Base-by-base conservation (phyloP, 495 filamentous ascomycete genomes). In the Jackrogersella minutella region DNA sequence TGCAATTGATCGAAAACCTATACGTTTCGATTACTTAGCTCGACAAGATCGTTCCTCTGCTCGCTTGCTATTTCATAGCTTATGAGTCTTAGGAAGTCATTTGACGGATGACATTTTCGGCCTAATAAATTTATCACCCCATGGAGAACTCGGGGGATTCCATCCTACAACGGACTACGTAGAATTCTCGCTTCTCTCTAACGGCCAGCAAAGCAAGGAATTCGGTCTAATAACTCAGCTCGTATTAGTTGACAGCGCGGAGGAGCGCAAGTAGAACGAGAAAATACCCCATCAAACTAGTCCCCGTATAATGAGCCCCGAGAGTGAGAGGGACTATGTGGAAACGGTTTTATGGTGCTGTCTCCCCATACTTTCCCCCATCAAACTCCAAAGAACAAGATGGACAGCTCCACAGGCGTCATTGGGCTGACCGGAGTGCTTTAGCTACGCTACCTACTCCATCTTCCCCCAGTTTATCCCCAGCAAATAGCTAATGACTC, bases 281-380 rank as follows among this genome's bases (percentile, higher is more conserved):
- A 47, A n/a, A n/a, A n/a, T n/a, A 40, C 50, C 24, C 58, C 40
- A 19, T 21, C 30, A 40, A 33, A 4, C n/a, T 49, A 49, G 36
- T 52, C 51, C 41, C 51, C 47, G 44, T 47, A 41, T 10, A 55
- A 52, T 30, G 39, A 58, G 33, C 34, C 34, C 62, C 62, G 59
- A 56, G 14, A 24, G 40, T 43, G 16, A 11, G 16, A 46, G 47
- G 50, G 31, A 57, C 26, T 33, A 33, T 50, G 54, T 46, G 54
- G 37, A 34, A 57, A 22, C 19, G 17, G 33, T 31, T 58, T 52
- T 60, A n/a, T n/a, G n/a, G n/a, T 43, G 24, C 40, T 52, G 31
- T 49, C 40, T 44, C 52, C 54, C 61, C 61, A 51, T 64, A 58
- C 53, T 56, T 57, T 51, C 63, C 56, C n/a, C 56, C 57, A 41